phyloP scores from a whole-genome alignment of 352 stramenopile species.

The Phytophthora megakarya region DNA sequence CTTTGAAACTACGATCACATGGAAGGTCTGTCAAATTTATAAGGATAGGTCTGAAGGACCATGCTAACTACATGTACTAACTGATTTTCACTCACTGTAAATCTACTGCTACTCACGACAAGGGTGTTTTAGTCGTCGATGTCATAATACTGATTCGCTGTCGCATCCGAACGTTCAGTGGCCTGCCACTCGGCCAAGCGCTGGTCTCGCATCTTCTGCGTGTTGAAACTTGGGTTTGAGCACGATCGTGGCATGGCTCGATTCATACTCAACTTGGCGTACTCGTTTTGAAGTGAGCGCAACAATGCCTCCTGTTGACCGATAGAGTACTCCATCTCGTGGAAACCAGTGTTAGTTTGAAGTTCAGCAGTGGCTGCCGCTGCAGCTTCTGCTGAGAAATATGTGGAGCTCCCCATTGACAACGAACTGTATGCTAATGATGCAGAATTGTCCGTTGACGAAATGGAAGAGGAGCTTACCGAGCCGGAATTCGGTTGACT shows the following conservation, averaged over 20 bases:
- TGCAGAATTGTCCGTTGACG: conserved; percentile 21
- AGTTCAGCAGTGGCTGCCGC: conserved; percentile 30
- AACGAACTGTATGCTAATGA: conserved; percentile 29
- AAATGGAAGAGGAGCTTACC: conserved; percentile 26
- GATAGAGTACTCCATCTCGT: conserved; percentile 62
- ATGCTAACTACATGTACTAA: background rate
- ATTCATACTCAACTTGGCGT: conserved; percentile 33
- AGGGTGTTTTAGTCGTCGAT: conserved; percentile 25
- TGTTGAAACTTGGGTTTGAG: conserved; percentile 29
- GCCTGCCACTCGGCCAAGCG: conserved; percentile 29
- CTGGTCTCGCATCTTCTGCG: conserved; percentile 26
- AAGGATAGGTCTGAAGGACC: background rate
- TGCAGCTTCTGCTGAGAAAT: conserved; percentile 29
- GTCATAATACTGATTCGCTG: conserved; percentile 29
- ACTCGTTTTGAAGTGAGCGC: conserved; percentile 46
- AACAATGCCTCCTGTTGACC: conserved; percentile 56
- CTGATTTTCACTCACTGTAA: conserved; percentile 11
- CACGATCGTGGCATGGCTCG: conserved; percentile 8
- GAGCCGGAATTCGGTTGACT: conserved; percentile 30
- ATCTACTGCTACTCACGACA: conserved; percentile 7
- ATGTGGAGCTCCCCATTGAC: conserved; percentile 33
- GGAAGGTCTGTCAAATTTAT: conserved; percentile 24
- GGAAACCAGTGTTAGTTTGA: conserved; percentile 36
- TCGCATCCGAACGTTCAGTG: conserved; percentile 12
- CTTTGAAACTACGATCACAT: too few relatives aligned